Percentiles rank a stretch among this genome's conserved stretches.
Evolutionary conservation across 1,284 basidiomycete species (phyloP).

Genomic region (Pyrrhoderma lamaoense): DNA sequence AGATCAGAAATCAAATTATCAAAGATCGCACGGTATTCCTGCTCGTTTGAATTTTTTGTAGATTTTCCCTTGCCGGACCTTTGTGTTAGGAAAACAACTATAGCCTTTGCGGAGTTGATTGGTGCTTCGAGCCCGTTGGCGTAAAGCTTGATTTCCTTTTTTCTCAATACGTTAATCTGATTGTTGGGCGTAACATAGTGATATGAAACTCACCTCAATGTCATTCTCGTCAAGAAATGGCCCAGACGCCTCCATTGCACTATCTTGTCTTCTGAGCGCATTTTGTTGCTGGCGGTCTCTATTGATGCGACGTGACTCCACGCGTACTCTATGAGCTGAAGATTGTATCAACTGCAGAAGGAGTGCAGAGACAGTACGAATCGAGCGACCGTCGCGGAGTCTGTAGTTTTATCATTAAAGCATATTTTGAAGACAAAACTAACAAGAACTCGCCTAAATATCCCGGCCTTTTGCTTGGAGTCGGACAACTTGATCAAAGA

Average conservation of each 20-base stretch:
- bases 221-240: conserved; percentile 61
- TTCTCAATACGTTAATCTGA: neutral
- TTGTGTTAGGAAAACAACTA: conserved; percentile 80
- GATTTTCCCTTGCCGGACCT: conserved; percentile 76
- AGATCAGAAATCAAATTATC: conserved; percentile 87
- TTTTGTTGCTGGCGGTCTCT: conserved; percentile 56
- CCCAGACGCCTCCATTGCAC: conserved; percentile 38
- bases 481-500: conserved; percentile 88
- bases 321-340: conserved; percentile 72
- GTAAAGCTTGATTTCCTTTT: conserved; percentile 62
- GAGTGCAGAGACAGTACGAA: conserved; percentile 87
- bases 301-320: conserved; percentile 52
- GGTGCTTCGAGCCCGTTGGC: conserved; percentile 66
- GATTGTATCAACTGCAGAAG: conserved; percentile 95
- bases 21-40: conserved; percentile 85
- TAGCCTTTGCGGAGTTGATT: conserved; percentile 75
- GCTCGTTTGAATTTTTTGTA: conserved; percentile 83
- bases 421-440: neutral
- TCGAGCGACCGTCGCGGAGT: conserved; percentile 74
- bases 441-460: conserved; percentile 55
- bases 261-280: conserved; percentile 54
- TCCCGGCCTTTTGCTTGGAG: conserved; percentile 78
- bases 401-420: conserved; percentile 30
- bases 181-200: conserved; percentile 1
- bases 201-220: conserved; percentile 38